Base-by-base conservation (phyloP, 208 protist genomes). In the Tritrichomonas musculus region DNA sequence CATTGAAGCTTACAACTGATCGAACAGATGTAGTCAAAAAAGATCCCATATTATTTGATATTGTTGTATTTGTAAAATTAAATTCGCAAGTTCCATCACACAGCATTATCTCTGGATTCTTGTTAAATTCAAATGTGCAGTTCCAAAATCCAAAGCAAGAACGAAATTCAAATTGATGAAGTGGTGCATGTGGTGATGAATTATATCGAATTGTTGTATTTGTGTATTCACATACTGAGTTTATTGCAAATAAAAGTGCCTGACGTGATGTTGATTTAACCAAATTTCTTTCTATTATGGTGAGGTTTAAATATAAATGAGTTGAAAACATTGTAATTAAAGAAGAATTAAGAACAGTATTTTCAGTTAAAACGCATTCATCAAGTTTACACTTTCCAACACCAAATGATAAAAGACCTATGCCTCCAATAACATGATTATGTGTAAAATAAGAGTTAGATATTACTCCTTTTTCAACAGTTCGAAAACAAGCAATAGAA, bases 71-170 rank as follows among this genome's bases (percentile, higher is more conserved):
- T 39, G 77, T 53, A 39, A 88, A 88, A 49, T 88, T 88, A 57
- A 88, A 88, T 57, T 88, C 77, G n/a, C 77, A 88, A 44, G 77
- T 88, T 53, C 77, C 77, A 88, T 88, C 77, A 49, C 77, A 88
- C 4, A 88, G 30, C 47, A 88, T 53, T 41, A 57, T 53, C 39
- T 88, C 77, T 39, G 44, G 77, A 36, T 88, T 41, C 33, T 88
- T 44, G 57, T 88, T 88, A 57, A 44, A 44, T 39, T 88, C 77
- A 44, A 44, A 88, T 27, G 77, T 88, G 47, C 77, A 88, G 57
- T 88, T 88, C 77, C 77, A 88, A 49, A 88, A 88, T 33, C 77
- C 77, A 50, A 88, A 88, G 17, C 77, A 88, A 33, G 77, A 88
- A 27, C 77, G 44, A 50, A 88, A 88, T 39, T 88, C 77, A 36